phyloP scores from a whole-genome alignment of 768 basidiomycete genomes.

The Leccinum variicolor region DNA sequence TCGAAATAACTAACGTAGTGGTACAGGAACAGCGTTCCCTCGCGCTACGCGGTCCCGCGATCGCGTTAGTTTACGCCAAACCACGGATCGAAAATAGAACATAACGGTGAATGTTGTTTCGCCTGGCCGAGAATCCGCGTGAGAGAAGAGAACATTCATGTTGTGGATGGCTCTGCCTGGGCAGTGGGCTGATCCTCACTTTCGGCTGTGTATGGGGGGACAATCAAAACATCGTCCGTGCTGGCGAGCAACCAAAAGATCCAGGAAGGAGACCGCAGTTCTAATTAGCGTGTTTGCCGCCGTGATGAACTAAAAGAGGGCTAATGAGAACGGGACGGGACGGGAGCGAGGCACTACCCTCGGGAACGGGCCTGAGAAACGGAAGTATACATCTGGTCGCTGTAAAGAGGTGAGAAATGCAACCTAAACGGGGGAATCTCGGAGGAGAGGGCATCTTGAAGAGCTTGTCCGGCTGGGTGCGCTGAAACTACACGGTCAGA shows the following conservation, averaged over 20 bases:
- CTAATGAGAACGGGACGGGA: neutral
- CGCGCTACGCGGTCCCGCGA: neutral
- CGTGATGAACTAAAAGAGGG: neutral
- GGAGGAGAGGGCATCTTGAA: neutral
- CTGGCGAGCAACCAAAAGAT: neutral
- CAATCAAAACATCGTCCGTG: neutral
- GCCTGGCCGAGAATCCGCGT: neutral
- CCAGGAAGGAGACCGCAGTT: neutral
- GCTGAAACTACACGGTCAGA: neutral
- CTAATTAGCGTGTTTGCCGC: no score
- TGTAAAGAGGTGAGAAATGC: neutral
- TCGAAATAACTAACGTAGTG: neutral
- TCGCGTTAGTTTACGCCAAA: neutral
- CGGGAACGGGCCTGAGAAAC: neutral
- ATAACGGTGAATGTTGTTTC: neutral
- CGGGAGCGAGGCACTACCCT: neutral
- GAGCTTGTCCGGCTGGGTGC: neutral
- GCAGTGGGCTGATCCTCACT: neutral
- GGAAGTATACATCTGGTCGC: neutral
- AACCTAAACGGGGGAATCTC: neutral
- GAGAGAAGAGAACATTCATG: neutral
- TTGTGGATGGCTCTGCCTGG: neutral
- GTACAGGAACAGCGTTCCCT: neutral
- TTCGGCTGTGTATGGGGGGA: neutral
- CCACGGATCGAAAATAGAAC: neutral